Percentiles rank a stretch among this genome's conserved stretches.
These are phyloP conservation scores for Phyllachora maydis DNA, from an alignment of 2,329 filamentous ascomycete species.

Conservation along the genomic window DNA sequence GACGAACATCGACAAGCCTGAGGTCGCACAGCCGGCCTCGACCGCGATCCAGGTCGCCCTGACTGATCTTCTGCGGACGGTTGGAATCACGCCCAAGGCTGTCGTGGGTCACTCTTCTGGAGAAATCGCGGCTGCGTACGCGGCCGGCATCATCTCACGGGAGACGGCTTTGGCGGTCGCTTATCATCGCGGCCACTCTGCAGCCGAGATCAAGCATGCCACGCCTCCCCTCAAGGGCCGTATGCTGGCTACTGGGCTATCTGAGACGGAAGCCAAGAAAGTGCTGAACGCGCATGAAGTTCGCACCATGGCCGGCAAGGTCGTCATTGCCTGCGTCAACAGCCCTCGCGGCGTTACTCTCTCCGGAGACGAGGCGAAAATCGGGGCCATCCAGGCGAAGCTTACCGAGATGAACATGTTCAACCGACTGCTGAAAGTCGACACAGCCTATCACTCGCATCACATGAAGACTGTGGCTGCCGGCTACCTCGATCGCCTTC, in stretches of 20 bases:
- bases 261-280: slow-evolving; percentile 1
- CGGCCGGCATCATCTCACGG: slow-evolving; percentile 6
- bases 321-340: slow-evolving; percentile 9
- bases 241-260: slow-evolving; percentile 5
- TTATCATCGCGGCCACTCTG: slow-evolving; percentile 5
- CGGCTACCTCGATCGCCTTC: not conserved
- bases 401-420: slow-evolving; percentile 9
- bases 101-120: slow-evolving; percentile 14
- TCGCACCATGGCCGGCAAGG: slow-evolving; percentile 2
- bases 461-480: slow-evolving; percentile 11
- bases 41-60: slow-evolving; percentile 12
- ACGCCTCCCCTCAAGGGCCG: no score
- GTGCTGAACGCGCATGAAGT: no score
- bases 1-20: slow-evolving; percentile 2
- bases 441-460: slow-evolving; percentile 18
- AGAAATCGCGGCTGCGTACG: slow-evolving; percentile 13
- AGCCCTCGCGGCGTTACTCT: slow-evolving; percentile 10
- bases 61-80: slow-evolving; percentile 9
- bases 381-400: slow-evolving; percentile 7
- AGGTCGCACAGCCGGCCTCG: slow-evolving; percentile 10
- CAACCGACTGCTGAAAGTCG: slow-evolving; percentile 12
- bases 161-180: slow-evolving; percentile 6
- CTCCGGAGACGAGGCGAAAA: slow-evolving; percentile 9
- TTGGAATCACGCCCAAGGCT: slow-evolving; percentile 7
- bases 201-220: no score